phyloP scores from a whole-genome alignment of 2,329 filamentous ascomycete species.

The Xylogone sp. region DNA sequence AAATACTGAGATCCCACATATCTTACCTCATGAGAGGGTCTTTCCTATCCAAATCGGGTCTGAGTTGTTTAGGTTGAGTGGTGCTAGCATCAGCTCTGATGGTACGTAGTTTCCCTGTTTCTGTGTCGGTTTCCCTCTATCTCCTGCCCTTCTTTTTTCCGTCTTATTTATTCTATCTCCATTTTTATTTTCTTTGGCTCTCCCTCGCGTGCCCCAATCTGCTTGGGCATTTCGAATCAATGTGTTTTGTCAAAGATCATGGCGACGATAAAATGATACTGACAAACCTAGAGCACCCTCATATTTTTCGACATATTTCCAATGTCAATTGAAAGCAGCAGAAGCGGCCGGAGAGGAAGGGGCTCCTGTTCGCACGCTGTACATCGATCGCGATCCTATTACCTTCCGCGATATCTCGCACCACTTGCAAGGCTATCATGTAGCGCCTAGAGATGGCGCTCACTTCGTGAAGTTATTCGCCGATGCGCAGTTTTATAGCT shows the following conservation, averaged over 20 bases:
- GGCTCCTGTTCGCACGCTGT: conserved; percentile 66
- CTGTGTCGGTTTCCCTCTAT: not conserved
- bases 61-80: conserved; percentile 64
- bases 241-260: not conserved
- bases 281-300: conserved; percentile 73
- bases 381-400: conserved; percentile 88
- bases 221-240: not conserved
- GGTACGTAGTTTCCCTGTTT: conserved; percentile 43
- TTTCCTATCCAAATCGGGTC: conserved; percentile 70
- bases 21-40: conserved; percentile 38
- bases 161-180: not conserved
- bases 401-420: conserved; percentile 88
- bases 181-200: not conserved
- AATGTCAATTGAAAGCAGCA: conserved; percentile 69
- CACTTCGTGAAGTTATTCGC: conserved; percentile 93
- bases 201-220: not conserved
- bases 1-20: conserved; percentile 30
- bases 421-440: conserved; percentile 89
- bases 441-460: conserved; percentile 73
- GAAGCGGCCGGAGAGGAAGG: conserved; percentile 42
- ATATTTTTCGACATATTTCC: conserved; percentile 94
- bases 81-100: conserved; percentile 68
- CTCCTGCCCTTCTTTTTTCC: not conserved
- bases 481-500: conserved; percentile 90
- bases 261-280: conserved; percentile 26